Base-by-base conservation (phyloP, 1,284 basidiomycete species). In the Puccinia brachypodii region DNA sequence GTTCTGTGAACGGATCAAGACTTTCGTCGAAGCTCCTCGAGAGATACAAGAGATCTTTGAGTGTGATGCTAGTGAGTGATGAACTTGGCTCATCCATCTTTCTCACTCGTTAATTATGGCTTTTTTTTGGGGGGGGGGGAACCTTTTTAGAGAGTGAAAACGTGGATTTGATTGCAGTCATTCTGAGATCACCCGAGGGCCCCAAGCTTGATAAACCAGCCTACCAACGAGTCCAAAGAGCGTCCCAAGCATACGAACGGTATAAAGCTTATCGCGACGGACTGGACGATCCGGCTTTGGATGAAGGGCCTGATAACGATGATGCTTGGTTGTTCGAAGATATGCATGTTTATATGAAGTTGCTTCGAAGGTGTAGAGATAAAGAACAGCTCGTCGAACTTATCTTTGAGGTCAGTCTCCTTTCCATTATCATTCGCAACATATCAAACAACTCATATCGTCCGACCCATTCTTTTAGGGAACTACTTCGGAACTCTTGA, bases 241-340 rank as follows among this genome's bases (percentile, higher is more conserved):
- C 93, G 0, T 91, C 92, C 83, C 89, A 90, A 42, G 93, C 94
- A 0, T 94, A 96, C 88, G 88, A 89, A 28, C 88, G 89, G 53
- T 97, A 97, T 87, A 86, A 91, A 84, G 89, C 88, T 74, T 88
- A 91, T 82, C 90, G 90, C 73, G 90, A 90, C 72, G 88, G 89
- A 0, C 86, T 93, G 60, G 90, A 89, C 9, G 93, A 95, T 86
- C 95, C 96, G 84, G 93, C 95, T 84, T 95, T 98, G 83, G 92
- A 95, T 78, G 86, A 87, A 60, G 95, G 94, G 0, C 95, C 95
- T 0, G 90, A 91, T 82, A 91, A 95, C 85, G 95, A 97, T 77
- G 94, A 96, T 85, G 95, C 93, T 16, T 98, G 96, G 96, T 87
- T 98, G 42, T 94, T 93, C 84, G 95, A 98, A 86, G 96, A 98